phyloP scores from a whole-genome alignment of 257 asterid species.

The Nicotiana paniculata region DNA sequence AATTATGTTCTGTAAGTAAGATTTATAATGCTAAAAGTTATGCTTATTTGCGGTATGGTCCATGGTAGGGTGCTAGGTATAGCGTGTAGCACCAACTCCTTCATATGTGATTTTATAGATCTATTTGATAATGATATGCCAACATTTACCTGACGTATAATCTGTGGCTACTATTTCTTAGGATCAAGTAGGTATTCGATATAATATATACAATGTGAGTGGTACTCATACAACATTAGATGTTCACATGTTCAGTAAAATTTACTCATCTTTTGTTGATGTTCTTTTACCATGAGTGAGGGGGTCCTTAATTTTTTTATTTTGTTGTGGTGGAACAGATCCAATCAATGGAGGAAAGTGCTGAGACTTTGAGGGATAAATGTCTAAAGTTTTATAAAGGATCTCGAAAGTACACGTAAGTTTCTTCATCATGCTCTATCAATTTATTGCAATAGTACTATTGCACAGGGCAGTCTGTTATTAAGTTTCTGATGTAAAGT shows the following conservation, averaged over 20 bases:
- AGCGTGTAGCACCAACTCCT: neutral
- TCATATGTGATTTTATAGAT: neutral
- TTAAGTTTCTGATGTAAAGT: neutral
- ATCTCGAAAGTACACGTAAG: conserved; percentile 90
- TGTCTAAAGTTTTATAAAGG: conserved; percentile 89
- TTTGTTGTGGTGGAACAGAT: conserved; percentile 52
- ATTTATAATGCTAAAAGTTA: neutral
- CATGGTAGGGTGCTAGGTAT: neutral
- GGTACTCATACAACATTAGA: neutral
- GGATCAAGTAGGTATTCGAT: neutral
- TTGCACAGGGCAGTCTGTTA: neutral
- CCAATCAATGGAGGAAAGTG: conserved; percentile 87
- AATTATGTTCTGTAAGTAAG: neutral
- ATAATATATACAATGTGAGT: neutral
- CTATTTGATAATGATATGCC: neutral
- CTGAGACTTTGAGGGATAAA: conserved; percentile 72
- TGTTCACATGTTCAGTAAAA: neutral
- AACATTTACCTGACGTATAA: neutral
- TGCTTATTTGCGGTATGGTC: neutral
- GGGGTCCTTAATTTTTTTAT: conserved; percentile 9
- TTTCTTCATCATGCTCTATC: conserved; percentile 4
- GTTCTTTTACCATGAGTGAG: neutral
- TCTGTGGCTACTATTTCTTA: neutral
- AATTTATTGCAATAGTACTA: neutral
- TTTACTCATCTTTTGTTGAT: neutral